Evolutionary conservation across 2,329 filamentous ascomycete genomes (phyloP).

Genomic region (Epichloe sibirici): DNA sequence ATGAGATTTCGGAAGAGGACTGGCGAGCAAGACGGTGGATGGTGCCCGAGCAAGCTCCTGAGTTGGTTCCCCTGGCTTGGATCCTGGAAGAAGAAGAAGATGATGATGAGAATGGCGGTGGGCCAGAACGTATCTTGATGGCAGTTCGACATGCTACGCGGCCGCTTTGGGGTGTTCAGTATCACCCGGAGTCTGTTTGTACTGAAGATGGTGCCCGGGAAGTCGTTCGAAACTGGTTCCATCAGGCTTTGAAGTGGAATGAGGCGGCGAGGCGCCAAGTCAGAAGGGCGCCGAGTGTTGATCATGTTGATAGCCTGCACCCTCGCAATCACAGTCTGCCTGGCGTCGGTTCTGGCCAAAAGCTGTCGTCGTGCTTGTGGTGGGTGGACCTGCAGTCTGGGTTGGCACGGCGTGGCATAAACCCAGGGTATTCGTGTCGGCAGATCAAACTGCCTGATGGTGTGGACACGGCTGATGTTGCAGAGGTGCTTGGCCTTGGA

Average conservation of each 20-base stretch:
- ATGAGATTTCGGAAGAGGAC: slow-evolving; percentile 19
- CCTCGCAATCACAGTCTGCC: slow-evolving; percentile 7
- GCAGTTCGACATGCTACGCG: slow-evolving; percentile 52
- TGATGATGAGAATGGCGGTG: slow-evolving; percentile 15
- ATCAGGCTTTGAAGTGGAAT: slow-evolving; percentile 50
- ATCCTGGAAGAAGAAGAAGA: slow-evolving; percentile 30
- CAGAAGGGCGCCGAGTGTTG: not conserved
- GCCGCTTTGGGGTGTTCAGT: slow-evolving; percentile 81
- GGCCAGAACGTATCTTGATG: slow-evolving; percentile 55
- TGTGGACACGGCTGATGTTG: slow-evolving; percentile 40
- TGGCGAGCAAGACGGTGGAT: slow-evolving; percentile 31
- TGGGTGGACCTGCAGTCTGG: slow-evolving; percentile 13
- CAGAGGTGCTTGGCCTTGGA: slow-evolving; percentile 33
- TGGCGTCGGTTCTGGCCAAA: slow-evolving; percentile 10
- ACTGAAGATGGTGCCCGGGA: slow-evolving; percentile 54
- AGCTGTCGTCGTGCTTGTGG: slow-evolving; percentile 12
- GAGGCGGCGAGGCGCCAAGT: slow-evolving; percentile 13
- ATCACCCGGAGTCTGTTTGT: slow-evolving; percentile 82
- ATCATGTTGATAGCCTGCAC: slow-evolving; percentile 12
- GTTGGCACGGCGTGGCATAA: slow-evolving; percentile 18
- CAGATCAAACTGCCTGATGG: slow-evolving; percentile 32
- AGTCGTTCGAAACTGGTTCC: slow-evolving; percentile 68
- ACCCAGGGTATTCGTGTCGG: slow-evolving; percentile 25
- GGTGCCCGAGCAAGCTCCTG: slow-evolving; percentile 20
- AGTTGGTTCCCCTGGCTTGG: slow-evolving; percentile 52